Evolutionary conservation across 1,139 yeast species (phyloP).

Genomic region (Suhomyces bolitotheri): DNA sequence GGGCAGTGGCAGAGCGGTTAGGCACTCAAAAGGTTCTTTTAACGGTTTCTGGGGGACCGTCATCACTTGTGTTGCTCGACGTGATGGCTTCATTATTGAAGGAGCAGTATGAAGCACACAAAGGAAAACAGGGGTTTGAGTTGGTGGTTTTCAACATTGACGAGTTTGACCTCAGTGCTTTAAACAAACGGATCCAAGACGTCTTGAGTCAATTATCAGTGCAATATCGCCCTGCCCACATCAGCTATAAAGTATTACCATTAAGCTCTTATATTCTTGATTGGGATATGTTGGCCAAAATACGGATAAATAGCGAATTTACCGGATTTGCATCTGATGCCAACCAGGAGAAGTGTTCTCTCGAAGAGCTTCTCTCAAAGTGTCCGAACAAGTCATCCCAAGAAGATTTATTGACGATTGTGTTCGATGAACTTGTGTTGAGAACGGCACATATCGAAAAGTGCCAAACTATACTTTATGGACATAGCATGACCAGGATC

Average conservation of each 20-base stretch:
- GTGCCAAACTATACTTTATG: conserved; percentile 62
- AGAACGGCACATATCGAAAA: conserved; percentile 46
- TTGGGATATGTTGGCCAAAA: conserved; percentile 25
- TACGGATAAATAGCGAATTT: conserved; percentile 31
- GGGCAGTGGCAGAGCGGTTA: conserved; percentile 27
- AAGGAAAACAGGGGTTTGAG: conserved; percentile 69
- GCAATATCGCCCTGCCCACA: conserved; percentile 24
- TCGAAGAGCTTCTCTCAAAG: conserved; percentile 30
- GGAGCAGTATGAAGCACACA: conserved; percentile 60
- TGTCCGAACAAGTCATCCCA: conserved; percentile 56
- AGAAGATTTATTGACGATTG: conserved; percentile 58
- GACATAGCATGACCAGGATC: conserved; percentile 79
- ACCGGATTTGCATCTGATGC: conserved; percentile 21
- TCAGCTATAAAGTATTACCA: conserved; percentile 40
- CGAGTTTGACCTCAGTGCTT: conserved; percentile 27
- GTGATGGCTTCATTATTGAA: conserved; percentile 58
- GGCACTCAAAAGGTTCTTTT: conserved; percentile 50
- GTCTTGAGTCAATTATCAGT: conserved; percentile 23
- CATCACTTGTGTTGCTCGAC: conserved; percentile 70
- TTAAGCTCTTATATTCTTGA: conserved; percentile 38
- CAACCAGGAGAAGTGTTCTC: conserved; percentile 11
- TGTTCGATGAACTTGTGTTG: conserved; percentile 50
- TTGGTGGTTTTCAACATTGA: conserved; percentile 57
- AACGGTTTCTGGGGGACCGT: conserved; percentile 63
- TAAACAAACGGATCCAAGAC: conserved; percentile 19